These are phyloP conservation scores for Pythium volutum DNA, from an alignment of 352 stramenopile species.

Conservation along the genomic window DNA sequence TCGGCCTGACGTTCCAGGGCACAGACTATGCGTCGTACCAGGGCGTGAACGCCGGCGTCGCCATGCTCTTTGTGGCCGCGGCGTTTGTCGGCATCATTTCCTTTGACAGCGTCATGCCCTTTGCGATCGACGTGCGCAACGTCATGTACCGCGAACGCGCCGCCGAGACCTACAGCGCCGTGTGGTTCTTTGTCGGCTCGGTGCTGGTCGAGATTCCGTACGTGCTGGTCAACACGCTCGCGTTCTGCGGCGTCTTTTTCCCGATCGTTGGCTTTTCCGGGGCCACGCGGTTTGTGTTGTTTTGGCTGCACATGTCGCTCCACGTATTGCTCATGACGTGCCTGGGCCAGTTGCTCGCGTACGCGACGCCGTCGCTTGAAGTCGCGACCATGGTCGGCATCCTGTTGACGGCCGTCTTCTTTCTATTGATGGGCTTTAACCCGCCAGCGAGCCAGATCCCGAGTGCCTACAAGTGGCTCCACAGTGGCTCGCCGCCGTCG, in stretches of 20 bases:
- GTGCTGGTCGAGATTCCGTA: slow-evolving; percentile 68
- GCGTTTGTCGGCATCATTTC: slow-evolving; percentile 81
- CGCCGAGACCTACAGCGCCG: slow-evolving; percentile 70
- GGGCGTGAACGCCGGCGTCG: slow-evolving; percentile 57
- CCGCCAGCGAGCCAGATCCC: slow-evolving; percentile 30
- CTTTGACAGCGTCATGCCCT: slow-evolving; percentile 70
- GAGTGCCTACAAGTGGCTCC: slow-evolving; percentile 42
- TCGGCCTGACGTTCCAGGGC: slow-evolving; percentile 65
- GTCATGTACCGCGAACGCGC: slow-evolving; percentile 88
- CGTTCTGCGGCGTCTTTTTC: slow-evolving; percentile 37
- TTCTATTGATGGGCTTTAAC: slow-evolving; percentile 32
- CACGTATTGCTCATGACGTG: slow-evolving; percentile 28
- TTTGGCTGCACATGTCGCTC: slow-evolving; percentile 27
- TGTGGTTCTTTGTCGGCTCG: slow-evolving; percentile 57
- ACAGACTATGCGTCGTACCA: slow-evolving; percentile 48
- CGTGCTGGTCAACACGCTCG: slow-evolving; percentile 14
- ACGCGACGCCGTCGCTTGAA: slow-evolving; percentile 19
- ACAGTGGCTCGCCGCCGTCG: slow-evolving; percentile 32
- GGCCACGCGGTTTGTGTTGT: slow-evolving; percentile 9
- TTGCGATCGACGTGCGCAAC: slow-evolving; percentile 81
- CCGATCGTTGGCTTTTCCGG: slow-evolving; percentile 33
- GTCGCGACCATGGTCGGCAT: slow-evolving; percentile 20
- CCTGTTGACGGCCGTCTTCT: slow-evolving; percentile 24
- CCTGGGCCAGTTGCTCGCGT: slow-evolving; percentile 24
- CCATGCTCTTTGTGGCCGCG: slow-evolving; percentile 82